phyloP scores from a whole-genome alignment of 371 early-diverging fungal genomes.

The Mucor racemosus region DNA sequence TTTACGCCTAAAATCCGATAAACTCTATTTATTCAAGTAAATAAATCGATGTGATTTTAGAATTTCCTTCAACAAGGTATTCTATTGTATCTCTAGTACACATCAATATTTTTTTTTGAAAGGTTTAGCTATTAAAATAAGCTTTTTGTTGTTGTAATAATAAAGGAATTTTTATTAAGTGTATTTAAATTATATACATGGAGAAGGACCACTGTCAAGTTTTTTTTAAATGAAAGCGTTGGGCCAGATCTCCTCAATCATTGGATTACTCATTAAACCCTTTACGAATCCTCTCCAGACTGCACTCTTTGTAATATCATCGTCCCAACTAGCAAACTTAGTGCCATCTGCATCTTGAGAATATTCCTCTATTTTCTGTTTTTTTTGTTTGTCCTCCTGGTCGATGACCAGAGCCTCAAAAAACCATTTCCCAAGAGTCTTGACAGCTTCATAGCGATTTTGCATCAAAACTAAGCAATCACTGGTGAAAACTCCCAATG shows the following conservation, averaged over 20 bases:
- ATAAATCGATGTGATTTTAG: too few species aligned
- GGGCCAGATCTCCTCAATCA: slow-evolving; percentile 53
- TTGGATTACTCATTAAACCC: slow-evolving; percentile 55
- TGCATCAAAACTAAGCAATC: slow-evolving; percentile 52
- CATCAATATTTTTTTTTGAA: too few species aligned
- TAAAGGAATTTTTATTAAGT: too few species aligned
- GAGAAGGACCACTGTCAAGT: too few species aligned
- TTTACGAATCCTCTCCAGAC: slow-evolving; percentile 56
- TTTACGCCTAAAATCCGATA: too few species aligned
- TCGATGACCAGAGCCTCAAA: slow-evolving; percentile 41
- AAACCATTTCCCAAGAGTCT: slow-evolving; percentile 34
- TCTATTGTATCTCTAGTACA: too few species aligned
- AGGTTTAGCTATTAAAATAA: too few species aligned
- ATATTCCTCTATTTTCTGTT: slow-evolving; percentile 4
- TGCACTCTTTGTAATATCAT: slow-evolving; percentile 38
- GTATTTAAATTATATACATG: too few species aligned
- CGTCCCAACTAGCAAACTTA: slow-evolving; percentile 38
- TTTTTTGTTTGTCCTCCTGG: slow-evolving; percentile 21
- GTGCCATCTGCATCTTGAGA: slow-evolving; percentile 18
- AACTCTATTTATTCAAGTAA: too few species aligned
- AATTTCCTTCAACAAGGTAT: too few species aligned
- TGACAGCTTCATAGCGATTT: slow-evolving; percentile 26
- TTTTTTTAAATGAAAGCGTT: slow-evolving; percentile 34
- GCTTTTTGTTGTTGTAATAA: too few species aligned
- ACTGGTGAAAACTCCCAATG: slow-evolving; percentile 55